These are phyloP conservation scores for Sphaerulina vaccinii DNA, from an alignment of 2,329 filamentous ascomycete species.

Conservation along the genomic window DNA sequence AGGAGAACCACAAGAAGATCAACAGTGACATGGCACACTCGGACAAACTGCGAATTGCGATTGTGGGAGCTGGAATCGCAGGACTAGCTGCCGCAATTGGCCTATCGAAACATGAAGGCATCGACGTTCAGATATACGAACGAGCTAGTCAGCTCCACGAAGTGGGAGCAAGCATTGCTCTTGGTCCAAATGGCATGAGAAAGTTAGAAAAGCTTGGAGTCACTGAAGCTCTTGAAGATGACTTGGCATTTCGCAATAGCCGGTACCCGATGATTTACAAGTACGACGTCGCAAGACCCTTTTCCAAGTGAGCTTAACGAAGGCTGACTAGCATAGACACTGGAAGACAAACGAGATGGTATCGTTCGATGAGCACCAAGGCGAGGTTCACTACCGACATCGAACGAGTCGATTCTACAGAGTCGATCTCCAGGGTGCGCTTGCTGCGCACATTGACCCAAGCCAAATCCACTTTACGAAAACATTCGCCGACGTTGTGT, in stretches of 20 bases:
- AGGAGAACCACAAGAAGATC: neutral
- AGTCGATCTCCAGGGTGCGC: slow-evolving; percentile 38
- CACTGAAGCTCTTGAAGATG: slow-evolving; percentile 36
- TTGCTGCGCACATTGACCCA: slow-evolving; percentile 35
- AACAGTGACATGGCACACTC: slow-evolving; percentile 10
- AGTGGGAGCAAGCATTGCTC: slow-evolving; percentile 42
- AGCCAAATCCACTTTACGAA: slow-evolving; percentile 37
- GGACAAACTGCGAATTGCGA: slow-evolving; percentile 31
- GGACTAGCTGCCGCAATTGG: slow-evolving; percentile 42
- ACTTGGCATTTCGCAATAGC: slow-evolving; percentile 37
- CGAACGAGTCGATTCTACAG: slow-evolving; percentile 40
- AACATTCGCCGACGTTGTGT: slow-evolving; percentile 26
- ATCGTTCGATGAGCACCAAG: slow-evolving; percentile 35
- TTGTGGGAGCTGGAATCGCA: slow-evolving; percentile 42
- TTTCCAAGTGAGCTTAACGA: too few relatives aligned
- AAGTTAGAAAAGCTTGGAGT: slow-evolving; percentile 40
- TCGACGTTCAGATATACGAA: slow-evolving; percentile 41
- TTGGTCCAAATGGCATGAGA: slow-evolving; percentile 42
- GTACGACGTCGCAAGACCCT: slow-evolving; percentile 17
- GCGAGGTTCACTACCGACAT: slow-evolving; percentile 36
- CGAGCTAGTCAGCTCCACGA: slow-evolving; percentile 38
- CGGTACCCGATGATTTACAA: slow-evolving; percentile 40
- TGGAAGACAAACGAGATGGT: slow-evolving; percentile 43
- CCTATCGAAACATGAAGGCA: slow-evolving; percentile 31
- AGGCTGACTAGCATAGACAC: slow-evolving; percentile 24